Evolutionary conservation across 176 grass and related monocot genomes (phyloP).

Genomic region (Alloteropsis semialata): DNA sequence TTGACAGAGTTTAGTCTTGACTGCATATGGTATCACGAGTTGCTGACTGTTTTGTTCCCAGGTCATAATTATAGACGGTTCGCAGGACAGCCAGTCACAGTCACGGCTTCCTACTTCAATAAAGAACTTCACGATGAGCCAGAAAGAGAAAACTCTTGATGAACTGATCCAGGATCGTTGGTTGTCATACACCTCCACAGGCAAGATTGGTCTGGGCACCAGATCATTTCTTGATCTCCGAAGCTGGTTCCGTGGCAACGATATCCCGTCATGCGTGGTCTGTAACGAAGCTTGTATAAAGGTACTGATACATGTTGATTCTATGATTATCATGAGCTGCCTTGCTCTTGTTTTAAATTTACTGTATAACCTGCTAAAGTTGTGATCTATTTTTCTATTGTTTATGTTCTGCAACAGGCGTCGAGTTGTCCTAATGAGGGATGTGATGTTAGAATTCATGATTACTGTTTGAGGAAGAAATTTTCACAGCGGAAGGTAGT

Average conservation of each 20-base stretch:
- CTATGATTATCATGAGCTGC: conserved; percentile 14
- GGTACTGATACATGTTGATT: conserved; percentile 28
- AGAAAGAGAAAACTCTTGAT: conserved; percentile 79
- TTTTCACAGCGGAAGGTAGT: conserved; percentile 57
- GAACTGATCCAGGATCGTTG: conserved; percentile 73
- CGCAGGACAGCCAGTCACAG: conserved; percentile 49
- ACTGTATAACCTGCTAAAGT: background rate
- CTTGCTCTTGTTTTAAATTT: background rate
- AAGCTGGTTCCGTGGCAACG: conserved; percentile 69
- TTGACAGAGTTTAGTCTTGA: conserved; percentile 14
- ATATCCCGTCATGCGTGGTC: conserved; percentile 77
- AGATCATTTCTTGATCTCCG: conserved; percentile 89
- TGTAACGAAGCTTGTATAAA: conserved; percentile 95
- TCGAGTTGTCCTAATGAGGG: conserved; percentile 58
- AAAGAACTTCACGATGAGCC: conserved; percentile 66
- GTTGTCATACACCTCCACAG: conserved; percentile 52
- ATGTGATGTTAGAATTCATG: conserved; percentile 73
- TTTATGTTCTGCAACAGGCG: conserved; percentile 38
- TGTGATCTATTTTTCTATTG: background rate
- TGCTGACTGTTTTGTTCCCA: conserved; percentile 28
- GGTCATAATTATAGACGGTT: conserved; percentile 44
- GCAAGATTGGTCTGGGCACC: conserved; percentile 75
- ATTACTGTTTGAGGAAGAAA: conserved; percentile 88
- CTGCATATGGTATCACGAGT: background rate
- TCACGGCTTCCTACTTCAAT: conserved; percentile 60